Percentiles rank a stretch among this genome's conserved stretches.
Conservation (phyloP, 495 filamentous ascomycete species). For the Hypoxylon crocopeplum region DNA sequence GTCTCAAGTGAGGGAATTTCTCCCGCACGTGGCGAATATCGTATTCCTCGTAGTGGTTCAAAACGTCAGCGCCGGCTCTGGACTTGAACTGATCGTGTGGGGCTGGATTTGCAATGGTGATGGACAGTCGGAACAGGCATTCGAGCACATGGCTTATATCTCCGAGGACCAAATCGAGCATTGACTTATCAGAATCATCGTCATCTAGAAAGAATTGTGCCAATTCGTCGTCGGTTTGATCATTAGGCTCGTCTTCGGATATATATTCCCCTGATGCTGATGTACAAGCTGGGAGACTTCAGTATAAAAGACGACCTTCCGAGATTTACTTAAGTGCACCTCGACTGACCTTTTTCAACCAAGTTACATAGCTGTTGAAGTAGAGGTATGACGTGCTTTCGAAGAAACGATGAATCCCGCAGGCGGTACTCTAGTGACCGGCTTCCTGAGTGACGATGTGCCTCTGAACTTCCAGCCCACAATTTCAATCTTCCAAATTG, state of each 20-base stretch:
- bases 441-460: neutral
- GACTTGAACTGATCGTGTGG: constrained; percentile 42
- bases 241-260: neutral
- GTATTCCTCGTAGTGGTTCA: constrained; percentile 15
- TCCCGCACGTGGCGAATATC: neutral
- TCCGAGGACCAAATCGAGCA: neutral
- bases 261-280: neutral
- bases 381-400: neutral
- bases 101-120: constrained; percentile 45
- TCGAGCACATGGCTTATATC: constrained; percentile 1
- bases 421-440: neutral
- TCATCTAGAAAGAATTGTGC: neutral
- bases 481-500: neutral
- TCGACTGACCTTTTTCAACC: neutral
- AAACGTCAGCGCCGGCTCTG: constrained; percentile 29
- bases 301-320: neutral
- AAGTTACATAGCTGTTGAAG: neutral
- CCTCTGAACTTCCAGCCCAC: neutral
- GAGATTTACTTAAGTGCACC: neutral
- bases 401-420: neutral
- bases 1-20: constrained; percentile 31
- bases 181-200: neutral
- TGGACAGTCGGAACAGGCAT: constrained; percentile 44
- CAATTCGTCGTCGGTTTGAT: neutral
- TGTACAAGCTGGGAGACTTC: neutral